Base-by-base conservation (phyloP, 1,139 yeast genomes). In the Spencermartinsiella ligniputridi region DNA sequence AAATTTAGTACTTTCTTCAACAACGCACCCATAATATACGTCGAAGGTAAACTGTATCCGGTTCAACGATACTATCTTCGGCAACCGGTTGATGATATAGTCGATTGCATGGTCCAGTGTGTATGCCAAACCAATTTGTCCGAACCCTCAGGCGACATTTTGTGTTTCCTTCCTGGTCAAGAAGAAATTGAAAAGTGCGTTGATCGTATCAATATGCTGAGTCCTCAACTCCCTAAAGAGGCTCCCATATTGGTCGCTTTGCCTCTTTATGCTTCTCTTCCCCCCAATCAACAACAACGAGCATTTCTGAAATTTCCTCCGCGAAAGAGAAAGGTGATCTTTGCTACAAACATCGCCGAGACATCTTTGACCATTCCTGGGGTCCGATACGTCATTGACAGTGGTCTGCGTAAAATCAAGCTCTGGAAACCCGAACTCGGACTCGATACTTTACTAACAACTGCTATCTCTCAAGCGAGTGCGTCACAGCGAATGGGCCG, bases 401-500 rank as follows among this genome's bases (percentile, higher is more conserved):
- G 95, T 0, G 99, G 99, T 0, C 71, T 92, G 45, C 74, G 97
- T 47, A 94, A 92, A 61, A 94, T 90, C 15, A 86, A 92, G 54
- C 94, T 90, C 1, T 92, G 97, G 96, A 79, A 92, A 56, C 96
- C 92, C 57, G 89, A 83, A 55, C 69, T 90, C 35, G 97, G 97
- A 0, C 74, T 92, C 37, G 94, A 96, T 11, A 86, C 97, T 0
- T 75, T 92, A 59, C 70, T 90, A 41, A 89, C 97, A 0, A 88
- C 94, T 0, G 92, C 98, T 1, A 83, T 94, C 16, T 89, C 97
- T 0, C 89, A 86, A 59, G 95, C 97, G 0, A 85, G 96, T 35
- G 98, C 98, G 0, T 78, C 84, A 37, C 99, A 92, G 69, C 75
- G 99, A 66, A 83, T 94, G 47, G 99, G 99, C 63, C 86, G 99